phyloP scores from a whole-genome alignment of 345 rosid genomes.

The Garcia nutans region DNA sequence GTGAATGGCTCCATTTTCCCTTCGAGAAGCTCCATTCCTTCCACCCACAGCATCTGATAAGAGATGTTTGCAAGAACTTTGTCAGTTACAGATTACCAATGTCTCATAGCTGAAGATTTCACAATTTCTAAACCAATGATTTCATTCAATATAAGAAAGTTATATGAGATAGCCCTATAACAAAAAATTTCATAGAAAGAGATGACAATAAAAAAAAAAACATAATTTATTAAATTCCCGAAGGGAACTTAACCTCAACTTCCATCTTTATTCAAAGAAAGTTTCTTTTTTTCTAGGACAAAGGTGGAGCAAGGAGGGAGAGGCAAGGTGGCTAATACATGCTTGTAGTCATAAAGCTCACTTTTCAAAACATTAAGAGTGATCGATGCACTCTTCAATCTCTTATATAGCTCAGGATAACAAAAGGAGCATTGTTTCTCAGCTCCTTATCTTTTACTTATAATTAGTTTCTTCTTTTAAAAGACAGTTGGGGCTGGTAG shows the following conservation, averaged over 20 bases:
- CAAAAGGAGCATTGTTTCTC: background rate
- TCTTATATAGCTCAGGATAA: background rate
- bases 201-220: background rate
- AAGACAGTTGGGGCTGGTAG: background rate
- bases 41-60: slow-evolving; percentile 47
- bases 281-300: too few relatives aligned
- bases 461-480: background rate
- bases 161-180: background rate
- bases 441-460: background rate
- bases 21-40: slow-evolving; percentile 44
- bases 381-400: background rate
- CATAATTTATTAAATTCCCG: background rate
- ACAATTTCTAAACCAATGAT: background rate
- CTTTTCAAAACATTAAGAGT: background rate
- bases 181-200: background rate
- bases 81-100: background rate
- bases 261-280: too few relatives aligned
- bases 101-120: background rate
- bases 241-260: too few relatives aligned
- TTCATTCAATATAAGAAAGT: background rate
- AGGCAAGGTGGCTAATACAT: background rate
- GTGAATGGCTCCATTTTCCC: slow-evolving; percentile 56
- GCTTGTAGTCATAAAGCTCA: background rate
- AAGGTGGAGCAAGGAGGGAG: too few relatives aligned
- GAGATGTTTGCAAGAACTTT: slow-evolving; percentile 5